Base-by-base conservation (phyloP, 192 early-diverging fungal genomes). In the Entomortierella chlamydospora region DNA sequence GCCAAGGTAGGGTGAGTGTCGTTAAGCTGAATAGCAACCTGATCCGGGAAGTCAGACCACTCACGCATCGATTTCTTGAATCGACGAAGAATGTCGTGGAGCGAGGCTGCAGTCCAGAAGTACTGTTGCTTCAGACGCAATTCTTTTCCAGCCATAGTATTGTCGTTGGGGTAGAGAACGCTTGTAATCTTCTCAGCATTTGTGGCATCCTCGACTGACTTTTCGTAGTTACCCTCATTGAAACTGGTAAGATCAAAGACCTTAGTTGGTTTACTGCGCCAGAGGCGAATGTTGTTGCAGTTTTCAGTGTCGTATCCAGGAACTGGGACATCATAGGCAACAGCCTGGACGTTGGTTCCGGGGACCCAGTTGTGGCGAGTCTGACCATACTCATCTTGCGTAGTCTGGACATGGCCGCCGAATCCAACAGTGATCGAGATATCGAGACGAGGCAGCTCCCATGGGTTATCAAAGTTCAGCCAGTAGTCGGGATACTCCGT, bases 101-200 rank as follows among this genome's bases (percentile, higher is more conserved):
- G 83, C 20, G 95, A 95, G 49, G 95, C 97, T 29, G 91, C 91
- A 57, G 95, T 95, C 87, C 96, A 98, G 76, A 99, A 96, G 84
- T 93, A 99, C 87, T 99, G 96, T 85, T 99, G 97, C 85, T 98
- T 97, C 73, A 99, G 85, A 50, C 97, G 93, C 55, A 99, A 87
- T 81, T 94, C 94, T 83, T 99, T 99, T 64, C 97, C 97, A 60
- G 93, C 93, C 90, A 91, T 92, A 81, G 97, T 96, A 84, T 98
- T 98, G 85, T 99, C 97, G 80, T 99, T 99, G 42, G 97, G 97
- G 83, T 99, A 99, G 76, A 96, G 84, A 30, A 98, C 95, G 12
- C 94, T 90, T 0, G 97, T 98, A 57, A 99, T 93, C 83, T 96
- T 96, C 81, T 96, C 95, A 22, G 97, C 97, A 13, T 87, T 85